phyloP scores from a whole-genome alignment of 768 basidiomycete genomes.

The Gautieria morchelliformis region DNA sequence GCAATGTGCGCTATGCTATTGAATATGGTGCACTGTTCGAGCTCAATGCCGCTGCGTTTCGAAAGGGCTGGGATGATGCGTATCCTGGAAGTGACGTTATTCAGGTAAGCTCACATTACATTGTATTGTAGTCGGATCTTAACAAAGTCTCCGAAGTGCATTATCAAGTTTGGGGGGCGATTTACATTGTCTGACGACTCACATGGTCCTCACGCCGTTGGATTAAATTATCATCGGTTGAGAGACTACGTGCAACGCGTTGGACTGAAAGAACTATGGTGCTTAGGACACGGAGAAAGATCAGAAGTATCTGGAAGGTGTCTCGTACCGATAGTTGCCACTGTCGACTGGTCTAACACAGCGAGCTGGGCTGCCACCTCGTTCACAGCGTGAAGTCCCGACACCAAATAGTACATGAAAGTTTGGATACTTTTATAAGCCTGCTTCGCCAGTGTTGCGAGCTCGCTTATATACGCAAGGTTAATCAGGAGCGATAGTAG shows the following conservation, averaged over 20 bases:
- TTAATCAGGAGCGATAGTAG: not conserved
- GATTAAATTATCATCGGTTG: slow-evolving; percentile 69
- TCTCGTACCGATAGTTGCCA: not conserved
- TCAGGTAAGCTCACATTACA: slow-evolving; percentile 37
- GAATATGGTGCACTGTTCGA: slow-evolving; percentile 89
- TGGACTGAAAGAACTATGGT: slow-evolving; percentile 61
- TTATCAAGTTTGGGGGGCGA: slow-evolving; percentile 57
- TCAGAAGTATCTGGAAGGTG: not conserved
- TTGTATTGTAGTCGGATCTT: not conserved
- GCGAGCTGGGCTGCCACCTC: not conserved
- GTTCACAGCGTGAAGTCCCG: not conserved
- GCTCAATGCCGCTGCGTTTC: slow-evolving; percentile 82
- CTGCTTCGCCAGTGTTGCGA: not conserved
- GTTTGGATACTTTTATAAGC: too few relatives aligned
- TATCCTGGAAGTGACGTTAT: slow-evolving; percentile 80
- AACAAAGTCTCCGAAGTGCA: slow-evolving; percentile 39
- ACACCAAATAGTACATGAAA: too few relatives aligned
- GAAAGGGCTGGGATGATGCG: slow-evolving; percentile 80
- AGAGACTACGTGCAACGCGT: slow-evolving; percentile 51
- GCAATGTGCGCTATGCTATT: slow-evolving; percentile 68
- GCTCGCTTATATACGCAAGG: not conserved
- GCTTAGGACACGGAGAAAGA: slow-evolving; percentile 27
- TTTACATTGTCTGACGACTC: slow-evolving; percentile 93
- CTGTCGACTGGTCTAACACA: not conserved
- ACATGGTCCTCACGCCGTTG: slow-evolving; percentile 82